A percentile compares a stretch with the other conserved stretches of the same genome.
Conservation (phyloP, 768 basidiomycete genomes). For the Tephrocybe sp. region DNA sequence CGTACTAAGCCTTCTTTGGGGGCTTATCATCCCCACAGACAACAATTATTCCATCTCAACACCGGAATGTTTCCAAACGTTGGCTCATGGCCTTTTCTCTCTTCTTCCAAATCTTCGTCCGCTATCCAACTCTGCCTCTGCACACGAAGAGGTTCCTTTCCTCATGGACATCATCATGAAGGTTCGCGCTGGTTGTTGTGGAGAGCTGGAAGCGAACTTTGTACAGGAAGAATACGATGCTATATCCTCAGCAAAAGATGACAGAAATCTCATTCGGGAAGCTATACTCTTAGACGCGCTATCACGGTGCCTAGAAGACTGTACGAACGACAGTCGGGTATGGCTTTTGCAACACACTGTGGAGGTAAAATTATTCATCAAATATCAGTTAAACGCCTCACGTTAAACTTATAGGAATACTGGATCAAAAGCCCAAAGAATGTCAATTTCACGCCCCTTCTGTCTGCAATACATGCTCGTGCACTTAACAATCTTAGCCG, state of each 20-base stretch:
- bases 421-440: slow-evolving; percentile 42
- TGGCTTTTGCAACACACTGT: slow-evolving; percentile 50
- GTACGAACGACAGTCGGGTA: slow-evolving; percentile 39
- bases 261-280: slow-evolving; percentile 30
- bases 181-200: slow-evolving; percentile 46
- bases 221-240: slow-evolving; percentile 54
- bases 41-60: slow-evolving; percentile 40
- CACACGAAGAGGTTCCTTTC: slow-evolving; percentile 31
- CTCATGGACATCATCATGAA: slow-evolving; percentile 44
- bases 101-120: slow-evolving; percentile 43
- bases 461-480: slow-evolving; percentile 45
- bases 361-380: slow-evolving; percentile 39
- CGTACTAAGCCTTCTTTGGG: slow-evolving; percentile 49
- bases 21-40: slow-evolving; percentile 44
- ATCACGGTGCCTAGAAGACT: slow-evolving; percentile 52
- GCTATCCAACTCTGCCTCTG: slow-evolving; percentile 13
- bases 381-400: not conserved
- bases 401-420: slow-evolving; percentile 37
- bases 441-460: slow-evolving; percentile 39
- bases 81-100: slow-evolving; percentile 52
- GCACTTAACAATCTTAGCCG: slow-evolving; percentile 40
- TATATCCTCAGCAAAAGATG: slow-evolving; percentile 35
- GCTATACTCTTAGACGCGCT: slow-evolving; percentile 47
- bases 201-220: slow-evolving; percentile 43
- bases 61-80: slow-evolving; percentile 47